Conservation (phyloP, 1,284 basidiomycete genomes). For the Grifola frondosa region DNA sequence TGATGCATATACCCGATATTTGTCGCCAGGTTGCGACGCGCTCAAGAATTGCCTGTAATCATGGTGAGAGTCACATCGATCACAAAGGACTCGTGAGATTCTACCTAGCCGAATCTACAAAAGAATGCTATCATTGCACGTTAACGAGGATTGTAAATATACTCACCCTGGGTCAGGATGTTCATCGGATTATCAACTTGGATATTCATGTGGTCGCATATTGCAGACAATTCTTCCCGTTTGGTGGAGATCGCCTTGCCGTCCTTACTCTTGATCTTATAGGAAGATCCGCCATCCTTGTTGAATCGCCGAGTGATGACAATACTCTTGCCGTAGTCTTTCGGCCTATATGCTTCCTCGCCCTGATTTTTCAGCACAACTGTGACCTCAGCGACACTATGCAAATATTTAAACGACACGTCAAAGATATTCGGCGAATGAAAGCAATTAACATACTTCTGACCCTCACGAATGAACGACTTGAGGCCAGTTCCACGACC, state of each 20-base stretch:
- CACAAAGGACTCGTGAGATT: not conserved
- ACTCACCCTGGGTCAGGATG: conserved; percentile 83
- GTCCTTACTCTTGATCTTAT: conserved; percentile 82
- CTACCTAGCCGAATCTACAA: conserved; percentile 41
- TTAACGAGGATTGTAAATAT: not conserved
- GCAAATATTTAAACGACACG: conserved; percentile 1
- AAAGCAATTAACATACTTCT: conserved; percentile 51
- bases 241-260: conserved; percentile 75
- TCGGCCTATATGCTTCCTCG: conserved; percentile 82
- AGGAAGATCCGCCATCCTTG: conserved; percentile 71
- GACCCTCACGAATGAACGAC: conserved; percentile 86
- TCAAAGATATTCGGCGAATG: not conserved
- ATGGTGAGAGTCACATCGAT: conserved; percentile 22
- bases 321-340: conserved; percentile 84
- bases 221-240: conserved; percentile 82
- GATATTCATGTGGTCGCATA: conserved; percentile 94
- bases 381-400: conserved; percentile 73
- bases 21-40: conserved; percentile 79
- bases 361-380: conserved; percentile 87
- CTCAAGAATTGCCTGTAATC: conserved; percentile 84
- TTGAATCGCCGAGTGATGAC: conserved; percentile 82
- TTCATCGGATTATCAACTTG: conserved; percentile 98
- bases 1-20: conserved; percentile 74
- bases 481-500: conserved; percentile 87
- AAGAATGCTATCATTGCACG: not conserved